Conservation (phyloP, 352 stramenopile genomes). For the Pythium grandisporangium region DNA sequence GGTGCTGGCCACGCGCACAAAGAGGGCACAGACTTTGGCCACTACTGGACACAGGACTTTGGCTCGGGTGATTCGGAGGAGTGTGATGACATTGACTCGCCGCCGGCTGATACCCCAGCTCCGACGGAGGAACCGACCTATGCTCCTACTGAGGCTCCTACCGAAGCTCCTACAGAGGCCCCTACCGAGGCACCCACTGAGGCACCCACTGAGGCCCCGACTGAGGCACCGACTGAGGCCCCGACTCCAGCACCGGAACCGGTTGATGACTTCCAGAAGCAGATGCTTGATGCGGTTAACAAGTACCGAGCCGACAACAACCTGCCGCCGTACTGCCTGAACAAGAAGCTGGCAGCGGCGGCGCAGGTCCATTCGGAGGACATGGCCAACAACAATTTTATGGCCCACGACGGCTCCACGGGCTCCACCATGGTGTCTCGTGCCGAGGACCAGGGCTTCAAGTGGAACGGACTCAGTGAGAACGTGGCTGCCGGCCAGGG, state of each 20-base stretch:
- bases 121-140: too few relatives aligned
- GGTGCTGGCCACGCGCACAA: constrained; percentile 24
- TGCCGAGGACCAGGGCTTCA: constrained; percentile 23
- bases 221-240: too few relatives aligned
- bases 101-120: too few relatives aligned
- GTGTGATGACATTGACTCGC: too few relatives aligned
- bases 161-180: too few relatives aligned
- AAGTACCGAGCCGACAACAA: constrained; percentile 27
- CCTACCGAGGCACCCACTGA: too few relatives aligned
- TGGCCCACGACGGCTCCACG: constrained; percentile 32
- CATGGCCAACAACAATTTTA: constrained; percentile 26
- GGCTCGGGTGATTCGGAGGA: too few relatives aligned
- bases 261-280: constrained; percentile 3
- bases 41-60: constrained; percentile 63
- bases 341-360: constrained; percentile 22
- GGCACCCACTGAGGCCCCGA: too few relatives aligned
- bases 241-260: too few relatives aligned
- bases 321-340: constrained; percentile 19
- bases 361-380: constrained; percentile 33
- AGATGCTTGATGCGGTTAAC: constrained; percentile 41
- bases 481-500: constrained; percentile 43
- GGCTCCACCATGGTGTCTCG: constrained; percentile 26
- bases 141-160: too few relatives aligned
- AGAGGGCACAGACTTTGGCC: constrained; percentile 15
- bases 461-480: constrained; percentile 27